Evolutionary conservation across 176 grass and related monocot genomes (phyloP), one percentile per base, ranked within the genome.

Genomic region (Oryza meridionalis): DNA sequence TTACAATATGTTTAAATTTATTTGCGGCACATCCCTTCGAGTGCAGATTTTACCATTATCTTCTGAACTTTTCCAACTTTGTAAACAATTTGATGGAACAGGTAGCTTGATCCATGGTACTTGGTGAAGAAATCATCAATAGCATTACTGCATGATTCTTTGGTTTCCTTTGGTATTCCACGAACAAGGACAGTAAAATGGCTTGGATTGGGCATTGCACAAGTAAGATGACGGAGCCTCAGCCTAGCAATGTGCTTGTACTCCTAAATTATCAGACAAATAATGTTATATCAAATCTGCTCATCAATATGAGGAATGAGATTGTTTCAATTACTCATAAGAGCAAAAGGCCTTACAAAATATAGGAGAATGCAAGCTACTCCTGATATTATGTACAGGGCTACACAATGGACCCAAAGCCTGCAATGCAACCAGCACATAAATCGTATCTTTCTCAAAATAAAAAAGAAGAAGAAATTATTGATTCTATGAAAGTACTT

Each of bases 381-480:
- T 64, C 27, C 81, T 78, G 97, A 92, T 84, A 96, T 79, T 76
- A 99, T 96, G 61, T 96, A 96, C 25, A 99, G 77, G 51, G 77
- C 77, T 86, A 99, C 65, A 85, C 97, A 99, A 81, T 96, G 93
- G 33, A 96, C 96, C 93, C 96, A 96, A 33, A 99, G 93, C 93
- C 97, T 99, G 90, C 74, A 89, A 89, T 31, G 61, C 68, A 82
- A 76, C 21, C 73, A 70, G 69, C 26, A 76, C 2, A 88, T 42
- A 82, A 89, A 70, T 15, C 53, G 1, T 58, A 58, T 58, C 13
- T 58, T 58, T n/a, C 53, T 2, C 1, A 19, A 58, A 31, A 31
- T 2, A 31, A 31, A 31, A 31, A 31, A 31, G 0, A 31, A 31
- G 29, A 31, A 31, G 29, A 31, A 31, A 21, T 51, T 5, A 51